Percentiles rank a stretch among this genome's conserved stretches.
Evolutionary conservation across 768 basidiomycete genomes (phyloP).

Genomic region (Trametopsis cervina): DNA sequence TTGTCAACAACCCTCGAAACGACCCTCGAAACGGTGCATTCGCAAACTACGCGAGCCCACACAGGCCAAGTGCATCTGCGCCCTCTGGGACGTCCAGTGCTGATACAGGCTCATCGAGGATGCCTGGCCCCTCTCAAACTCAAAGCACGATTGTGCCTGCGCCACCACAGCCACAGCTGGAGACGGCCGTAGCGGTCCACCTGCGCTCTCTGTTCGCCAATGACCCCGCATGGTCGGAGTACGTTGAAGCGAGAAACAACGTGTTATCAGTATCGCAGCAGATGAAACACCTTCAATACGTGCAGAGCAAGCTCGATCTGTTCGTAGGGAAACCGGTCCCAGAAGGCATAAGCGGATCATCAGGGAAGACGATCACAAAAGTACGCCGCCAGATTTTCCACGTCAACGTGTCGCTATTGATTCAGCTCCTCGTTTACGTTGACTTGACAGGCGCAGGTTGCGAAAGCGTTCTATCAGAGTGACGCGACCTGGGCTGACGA

Average conservation of each 20-base stretch:
- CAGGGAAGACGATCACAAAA: constrained; percentile 34
- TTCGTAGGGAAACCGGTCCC: constrained; percentile 39
- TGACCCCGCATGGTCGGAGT: constrained; percentile 38
- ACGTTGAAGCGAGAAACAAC: constrained; percentile 36
- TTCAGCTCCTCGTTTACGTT: not conserved
- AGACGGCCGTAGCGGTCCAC: constrained; percentile 34
- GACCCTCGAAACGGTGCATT: too few relatives aligned
- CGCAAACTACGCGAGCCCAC: too few relatives aligned
- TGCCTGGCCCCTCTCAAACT: too few relatives aligned
- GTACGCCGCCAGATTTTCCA: constrained; percentile 26
- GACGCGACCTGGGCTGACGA: constrained; percentile 35
- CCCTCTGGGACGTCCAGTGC: too few relatives aligned
- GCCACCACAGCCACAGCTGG: too few relatives aligned
- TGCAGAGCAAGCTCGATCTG: constrained; percentile 42
- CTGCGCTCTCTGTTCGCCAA: constrained; percentile 38
- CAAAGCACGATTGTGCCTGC: too few relatives aligned
- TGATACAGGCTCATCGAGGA: too few relatives aligned
- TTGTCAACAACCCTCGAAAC: too few relatives aligned
- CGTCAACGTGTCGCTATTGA: not conserved
- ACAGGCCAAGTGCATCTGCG: too few relatives aligned
- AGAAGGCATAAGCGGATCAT: constrained; percentile 30
- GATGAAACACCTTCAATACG: constrained; percentile 42
- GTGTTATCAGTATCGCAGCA: constrained; percentile 15
- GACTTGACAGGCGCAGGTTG: constrained; percentile 41
- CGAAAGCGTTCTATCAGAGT: constrained; percentile 39